Percentiles rank a stretch among this genome's conserved stretches.
These are phyloP conservation scores for Nymphaea thermarum DNA, from an alignment of 164 flowering plant genomes.

Conservation along the genomic window DNA sequence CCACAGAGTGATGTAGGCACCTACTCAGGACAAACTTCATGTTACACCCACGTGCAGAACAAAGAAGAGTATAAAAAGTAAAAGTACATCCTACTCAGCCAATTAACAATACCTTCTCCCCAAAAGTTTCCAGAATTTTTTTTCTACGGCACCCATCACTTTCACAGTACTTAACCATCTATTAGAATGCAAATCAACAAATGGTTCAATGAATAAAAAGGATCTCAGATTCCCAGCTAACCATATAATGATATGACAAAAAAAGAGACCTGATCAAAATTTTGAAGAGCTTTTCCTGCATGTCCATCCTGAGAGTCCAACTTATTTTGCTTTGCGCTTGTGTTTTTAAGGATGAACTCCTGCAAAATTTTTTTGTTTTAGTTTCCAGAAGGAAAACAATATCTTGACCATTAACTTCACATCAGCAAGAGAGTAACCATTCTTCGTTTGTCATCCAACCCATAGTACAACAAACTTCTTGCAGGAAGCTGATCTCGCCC, in stretches of 20 bases:
- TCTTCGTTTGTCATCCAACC: constrained; percentile 65
- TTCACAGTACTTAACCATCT: constrained; percentile 91
- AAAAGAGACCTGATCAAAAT: constrained; percentile 45
- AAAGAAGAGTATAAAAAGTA: not conserved
- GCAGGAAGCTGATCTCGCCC: constrained; percentile 88
- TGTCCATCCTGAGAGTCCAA: constrained; percentile 27
- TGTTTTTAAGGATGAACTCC: constrained; percentile 64
- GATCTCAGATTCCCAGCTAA: not conserved
- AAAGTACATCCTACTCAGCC: not conserved
- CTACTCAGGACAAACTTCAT: constrained; percentile 16
- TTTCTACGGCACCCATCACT: constrained; percentile 73
- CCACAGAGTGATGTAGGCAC: constrained; percentile 49
- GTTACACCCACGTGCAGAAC: not conserved
- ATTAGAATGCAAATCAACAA: constrained; percentile 6
- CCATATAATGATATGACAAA: not conserved
- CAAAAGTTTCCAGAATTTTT: constrained; percentile 81
- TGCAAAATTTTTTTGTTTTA: constrained; percentile 9
- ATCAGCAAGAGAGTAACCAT: constrained; percentile 36
- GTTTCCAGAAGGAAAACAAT: no score
- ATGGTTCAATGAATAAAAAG: not conserved
- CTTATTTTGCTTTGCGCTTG: constrained; percentile 34
- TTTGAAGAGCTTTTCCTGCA: constrained; percentile 42
- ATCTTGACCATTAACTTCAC: no score
- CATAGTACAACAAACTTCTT: constrained; percentile 75
- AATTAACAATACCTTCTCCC: constrained; percentile 56